These are phyloP conservation scores for Chlamydomonas asymmetrica DNA, from an alignment of 139 green algal genomes.

Conservation along the genomic window DNA sequence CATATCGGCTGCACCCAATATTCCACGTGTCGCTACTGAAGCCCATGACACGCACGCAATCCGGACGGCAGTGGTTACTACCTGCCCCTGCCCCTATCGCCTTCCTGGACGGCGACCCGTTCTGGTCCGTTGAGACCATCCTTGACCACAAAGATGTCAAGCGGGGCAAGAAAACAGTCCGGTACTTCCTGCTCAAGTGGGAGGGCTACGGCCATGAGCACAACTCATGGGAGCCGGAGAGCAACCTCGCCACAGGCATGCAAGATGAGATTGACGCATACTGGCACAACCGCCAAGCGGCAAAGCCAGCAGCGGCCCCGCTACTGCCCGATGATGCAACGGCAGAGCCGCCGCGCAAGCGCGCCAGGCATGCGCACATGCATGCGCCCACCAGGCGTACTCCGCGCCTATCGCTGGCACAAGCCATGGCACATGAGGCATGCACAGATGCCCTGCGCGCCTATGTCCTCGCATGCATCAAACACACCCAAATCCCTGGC, in stretches of 20 bases:
- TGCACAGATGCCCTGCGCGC: too few relatives aligned
- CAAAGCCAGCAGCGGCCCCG: too few relatives aligned
- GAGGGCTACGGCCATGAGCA: constrained; percentile 24
- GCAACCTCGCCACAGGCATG: neutral
- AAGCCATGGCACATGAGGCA: too few relatives aligned
- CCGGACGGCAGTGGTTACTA: neutral
- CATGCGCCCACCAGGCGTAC: too few relatives aligned
- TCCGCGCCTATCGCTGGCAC: too few relatives aligned
- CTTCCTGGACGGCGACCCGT: neutral
- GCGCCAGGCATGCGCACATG: too few relatives aligned
- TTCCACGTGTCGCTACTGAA: constrained; percentile 34
- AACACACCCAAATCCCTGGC: too few relatives aligned
- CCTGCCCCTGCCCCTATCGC: neutral
- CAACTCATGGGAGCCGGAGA: constrained; percentile 28
- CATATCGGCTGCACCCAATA: constrained; percentile 31
- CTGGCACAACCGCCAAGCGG: too few relatives aligned
- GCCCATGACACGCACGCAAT: neutral
- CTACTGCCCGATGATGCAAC: too few relatives aligned
- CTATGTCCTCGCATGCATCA: too few relatives aligned
- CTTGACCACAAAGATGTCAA: neutral
- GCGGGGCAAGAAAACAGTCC: neutral
- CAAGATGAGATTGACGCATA: neutral
- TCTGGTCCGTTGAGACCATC: neutral
- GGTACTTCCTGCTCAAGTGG: constrained; percentile 17
- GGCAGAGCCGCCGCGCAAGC: too few relatives aligned